phyloP scores from a whole-genome alignment of 2,329 filamentous ascomycete species.

The Phyllosticta citriasiana region DNA sequence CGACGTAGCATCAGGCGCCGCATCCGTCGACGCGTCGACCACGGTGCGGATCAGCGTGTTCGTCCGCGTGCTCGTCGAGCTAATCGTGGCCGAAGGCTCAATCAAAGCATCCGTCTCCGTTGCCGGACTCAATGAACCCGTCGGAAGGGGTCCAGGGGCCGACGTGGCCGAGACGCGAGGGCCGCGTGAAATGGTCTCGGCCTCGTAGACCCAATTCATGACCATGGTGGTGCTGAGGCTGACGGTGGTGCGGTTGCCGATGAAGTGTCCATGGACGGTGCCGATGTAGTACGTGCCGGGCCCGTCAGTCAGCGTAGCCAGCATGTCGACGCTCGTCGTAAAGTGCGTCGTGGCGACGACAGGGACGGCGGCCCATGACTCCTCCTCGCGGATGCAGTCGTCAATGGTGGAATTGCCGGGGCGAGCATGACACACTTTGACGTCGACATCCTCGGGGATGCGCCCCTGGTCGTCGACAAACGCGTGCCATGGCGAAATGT shows the following conservation, averaged over 20 bases:
- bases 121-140: not conserved
- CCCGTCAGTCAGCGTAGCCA: slow-evolving; percentile 26
- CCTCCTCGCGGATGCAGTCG: slow-evolving; percentile 30
- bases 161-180: not conserved
- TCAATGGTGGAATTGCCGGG: slow-evolving; percentile 25
- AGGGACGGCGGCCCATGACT: slow-evolving; percentile 32
- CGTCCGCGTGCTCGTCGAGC: slow-evolving; percentile 1
- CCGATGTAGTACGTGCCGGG: slow-evolving; percentile 28
- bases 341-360: slow-evolving; percentile 29
- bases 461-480: slow-evolving; percentile 26
- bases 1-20: no score
- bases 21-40: not conserved
- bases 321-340: slow-evolving; percentile 28
- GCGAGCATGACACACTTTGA: slow-evolving; percentile 30
- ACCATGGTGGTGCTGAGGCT: slow-evolving; percentile 30
- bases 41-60: slow-evolving; percentile 1
- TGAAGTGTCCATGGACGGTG: slow-evolving; percentile 29
- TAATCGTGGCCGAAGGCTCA: not conserved
- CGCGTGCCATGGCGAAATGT: slow-evolving; percentile 34
- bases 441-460: slow-evolving; percentile 29
- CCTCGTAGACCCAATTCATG: slow-evolving; percentile 26
- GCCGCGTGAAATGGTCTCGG: slow-evolving; percentile 21
- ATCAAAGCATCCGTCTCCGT: not conserved
- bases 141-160: not conserved
- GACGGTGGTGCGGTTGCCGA: slow-evolving; percentile 28